Evolutionary conservation across 192 early-diverging fungal species (phyloP).

Genomic region (Backusella circina): DNA sequence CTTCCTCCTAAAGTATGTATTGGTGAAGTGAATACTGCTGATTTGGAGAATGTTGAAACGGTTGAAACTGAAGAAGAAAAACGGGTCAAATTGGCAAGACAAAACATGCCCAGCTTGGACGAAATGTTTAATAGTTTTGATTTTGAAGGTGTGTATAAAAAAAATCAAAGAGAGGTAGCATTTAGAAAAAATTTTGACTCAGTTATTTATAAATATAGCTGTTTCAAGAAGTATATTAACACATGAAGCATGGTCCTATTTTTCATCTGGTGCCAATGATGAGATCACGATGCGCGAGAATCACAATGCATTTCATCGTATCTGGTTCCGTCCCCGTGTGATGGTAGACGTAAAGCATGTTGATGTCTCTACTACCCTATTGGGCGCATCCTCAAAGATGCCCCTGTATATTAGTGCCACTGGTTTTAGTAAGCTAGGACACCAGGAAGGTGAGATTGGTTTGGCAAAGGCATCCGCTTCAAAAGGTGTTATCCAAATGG

Average conservation of each 20-base stretch:
- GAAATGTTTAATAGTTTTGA: slow-evolving; percentile 68
- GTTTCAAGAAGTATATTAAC: slow-evolving; percentile 52
- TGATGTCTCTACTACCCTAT: slow-evolving; percentile 56
- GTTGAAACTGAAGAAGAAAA: slow-evolving; percentile 41
- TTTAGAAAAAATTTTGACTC: background rate
- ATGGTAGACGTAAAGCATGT: slow-evolving; percentile 70
- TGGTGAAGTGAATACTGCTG: slow-evolving; percentile 48
- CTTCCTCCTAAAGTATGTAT: slow-evolving; percentile 49
- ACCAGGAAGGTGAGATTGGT: slow-evolving; percentile 69
- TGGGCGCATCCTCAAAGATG: slow-evolving; percentile 51
- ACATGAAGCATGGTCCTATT: slow-evolving; percentile 78
- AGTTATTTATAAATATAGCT: slow-evolving; percentile 17
- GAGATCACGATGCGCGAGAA: slow-evolving; percentile 82
- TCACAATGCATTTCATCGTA: slow-evolving; percentile 67
- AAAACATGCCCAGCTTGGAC: slow-evolving; percentile 48
- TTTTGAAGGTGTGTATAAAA: slow-evolving; percentile 69
- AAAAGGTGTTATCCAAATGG: slow-evolving; percentile 68
- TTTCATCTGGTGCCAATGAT: slow-evolving; percentile 77
- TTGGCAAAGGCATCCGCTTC: slow-evolving; percentile 49
- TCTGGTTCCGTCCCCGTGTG: slow-evolving; percentile 69
- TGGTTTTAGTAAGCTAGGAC: slow-evolving; percentile 66
- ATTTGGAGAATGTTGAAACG: slow-evolving; percentile 12
- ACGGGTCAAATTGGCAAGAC: slow-evolving; percentile 14
- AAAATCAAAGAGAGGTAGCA: background rate
- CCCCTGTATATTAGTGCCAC: slow-evolving; percentile 79